Conservation (phyloP, 2,329 filamentous ascomycete genomes). For the Fusarium buxicola region DNA sequence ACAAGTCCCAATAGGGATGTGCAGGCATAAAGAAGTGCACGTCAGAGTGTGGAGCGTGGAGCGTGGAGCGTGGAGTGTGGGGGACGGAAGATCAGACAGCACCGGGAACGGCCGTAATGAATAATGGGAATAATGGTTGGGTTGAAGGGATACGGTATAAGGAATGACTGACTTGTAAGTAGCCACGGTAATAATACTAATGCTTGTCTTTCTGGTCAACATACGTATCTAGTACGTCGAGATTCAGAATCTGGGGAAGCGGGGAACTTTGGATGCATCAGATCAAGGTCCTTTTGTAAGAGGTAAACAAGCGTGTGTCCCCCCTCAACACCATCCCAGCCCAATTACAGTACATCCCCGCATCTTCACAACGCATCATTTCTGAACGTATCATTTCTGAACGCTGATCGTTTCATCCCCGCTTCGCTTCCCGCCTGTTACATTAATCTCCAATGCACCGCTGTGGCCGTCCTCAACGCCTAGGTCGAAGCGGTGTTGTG, state of each 20-base stretch:
- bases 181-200: conserved; percentile 9
- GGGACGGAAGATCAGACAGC: conserved; percentile 1
- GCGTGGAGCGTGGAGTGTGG: too few species aligned
- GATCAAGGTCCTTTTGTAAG: not conserved
- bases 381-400: not conserved
- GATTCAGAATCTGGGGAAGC: not conserved
- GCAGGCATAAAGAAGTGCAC: not conserved
- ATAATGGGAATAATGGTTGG: not conserved
- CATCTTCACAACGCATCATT: not conserved
- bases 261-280: too few species aligned
- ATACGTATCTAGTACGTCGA: not conserved
- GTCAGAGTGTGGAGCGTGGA: not conserved
- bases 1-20: not conserved
- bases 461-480: too few species aligned
- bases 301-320: not conserved
- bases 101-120: conserved; percentile 6
- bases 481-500: too few species aligned
- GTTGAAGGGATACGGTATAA: not conserved
- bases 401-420: not conserved
- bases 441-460: conserved; percentile 1
- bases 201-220: conserved; percentile 5
- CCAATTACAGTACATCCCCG: not conserved
- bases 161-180: not conserved
- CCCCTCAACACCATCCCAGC: conserved; percentile 2
- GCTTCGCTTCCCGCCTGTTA: not conserved